Evolutionary conservation across 2,329 filamentous ascomycete species (phyloP).

Genomic region (Apiospora pterosperma): DNA sequence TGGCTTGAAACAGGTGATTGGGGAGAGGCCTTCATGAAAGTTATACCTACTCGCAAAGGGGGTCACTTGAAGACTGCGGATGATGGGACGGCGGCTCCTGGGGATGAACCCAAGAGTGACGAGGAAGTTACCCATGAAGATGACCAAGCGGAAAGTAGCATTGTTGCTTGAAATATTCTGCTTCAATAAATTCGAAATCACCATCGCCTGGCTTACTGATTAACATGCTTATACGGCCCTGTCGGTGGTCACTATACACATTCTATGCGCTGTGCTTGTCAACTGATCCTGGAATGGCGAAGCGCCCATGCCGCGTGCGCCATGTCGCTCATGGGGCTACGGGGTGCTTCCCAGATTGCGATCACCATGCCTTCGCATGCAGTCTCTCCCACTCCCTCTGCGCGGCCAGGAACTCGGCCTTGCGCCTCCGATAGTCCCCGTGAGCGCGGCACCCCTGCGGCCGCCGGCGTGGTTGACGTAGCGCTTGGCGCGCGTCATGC

Average conservation of each 20-base stretch:
- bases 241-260: too few species aligned
- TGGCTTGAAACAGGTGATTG: conserved; percentile 92
- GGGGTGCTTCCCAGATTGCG: too few species aligned
- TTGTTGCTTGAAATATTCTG: neutral
- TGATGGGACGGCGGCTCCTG: conserved; percentile 18
- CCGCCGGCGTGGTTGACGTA: conserved; percentile 57
- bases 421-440: conserved; percentile 40
- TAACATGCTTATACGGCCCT: neutral
- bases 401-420: conserved; percentile 43
- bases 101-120: conserved; percentile 8
- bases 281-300: neutral
- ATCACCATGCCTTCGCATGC: neutral
- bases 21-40: conserved; percentile 82
- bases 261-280: neutral
- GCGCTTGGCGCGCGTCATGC: conserved; percentile 58
- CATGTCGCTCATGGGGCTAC: neutral
- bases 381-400: conserved; percentile 23
- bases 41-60: conserved; percentile 89
- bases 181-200: neutral
- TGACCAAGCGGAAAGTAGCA: neutral
- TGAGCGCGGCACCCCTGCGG: conserved; percentile 44
- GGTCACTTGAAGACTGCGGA: conserved; percentile 56
- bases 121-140: conserved; percentile 8
- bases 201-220: neutral
- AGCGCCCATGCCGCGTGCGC: neutral